Conservation (phyloP, 106 monocot species). For the Phalaenopsis aphrodite region DNA sequence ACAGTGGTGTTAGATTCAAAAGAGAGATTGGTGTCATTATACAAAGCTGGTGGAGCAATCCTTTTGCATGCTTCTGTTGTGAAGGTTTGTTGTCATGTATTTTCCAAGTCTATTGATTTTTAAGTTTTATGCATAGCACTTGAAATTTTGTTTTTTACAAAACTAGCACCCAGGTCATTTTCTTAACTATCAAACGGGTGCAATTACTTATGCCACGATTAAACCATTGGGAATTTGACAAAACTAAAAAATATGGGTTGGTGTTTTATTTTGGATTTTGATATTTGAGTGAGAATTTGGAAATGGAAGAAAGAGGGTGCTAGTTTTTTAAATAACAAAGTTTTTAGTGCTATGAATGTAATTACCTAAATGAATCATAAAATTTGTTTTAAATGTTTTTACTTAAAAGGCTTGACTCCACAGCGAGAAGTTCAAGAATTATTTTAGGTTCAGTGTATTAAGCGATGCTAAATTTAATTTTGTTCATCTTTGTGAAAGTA, state of each 20-base stretch:
- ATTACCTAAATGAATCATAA: background rate
- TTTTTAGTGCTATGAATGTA: too few relatives aligned
- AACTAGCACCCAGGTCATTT: too few relatives aligned
- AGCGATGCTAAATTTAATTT: background rate
- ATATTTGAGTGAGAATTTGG: too few relatives aligned
- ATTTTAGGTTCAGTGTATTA: background rate
- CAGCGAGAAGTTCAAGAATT: background rate
- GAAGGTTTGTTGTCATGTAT: slow-evolving; percentile 37
- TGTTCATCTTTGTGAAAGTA: background rate
- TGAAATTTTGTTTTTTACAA: too few relatives aligned
- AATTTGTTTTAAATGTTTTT: background rate
- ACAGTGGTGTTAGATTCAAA: slow-evolving; percentile 65
- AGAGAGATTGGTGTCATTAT: slow-evolving; percentile 45
- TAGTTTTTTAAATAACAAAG: too few relatives aligned
- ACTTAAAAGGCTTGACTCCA: background rate
- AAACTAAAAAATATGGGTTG: too few relatives aligned
- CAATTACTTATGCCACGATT: too few relatives aligned
- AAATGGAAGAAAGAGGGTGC: too few relatives aligned
- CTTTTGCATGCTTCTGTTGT: slow-evolving; percentile 42
- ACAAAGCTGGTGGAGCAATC: slow-evolving; percentile 73
- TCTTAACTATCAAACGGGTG: too few relatives aligned
- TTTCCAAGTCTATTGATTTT: background rate
- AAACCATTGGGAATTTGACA: too few relatives aligned
- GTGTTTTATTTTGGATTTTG: too few relatives aligned
- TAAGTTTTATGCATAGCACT: background rate